Evolutionary conservation across 163 green algal species (phyloP).

Genomic region (Coccomyxa subellipsoidea): DNA sequence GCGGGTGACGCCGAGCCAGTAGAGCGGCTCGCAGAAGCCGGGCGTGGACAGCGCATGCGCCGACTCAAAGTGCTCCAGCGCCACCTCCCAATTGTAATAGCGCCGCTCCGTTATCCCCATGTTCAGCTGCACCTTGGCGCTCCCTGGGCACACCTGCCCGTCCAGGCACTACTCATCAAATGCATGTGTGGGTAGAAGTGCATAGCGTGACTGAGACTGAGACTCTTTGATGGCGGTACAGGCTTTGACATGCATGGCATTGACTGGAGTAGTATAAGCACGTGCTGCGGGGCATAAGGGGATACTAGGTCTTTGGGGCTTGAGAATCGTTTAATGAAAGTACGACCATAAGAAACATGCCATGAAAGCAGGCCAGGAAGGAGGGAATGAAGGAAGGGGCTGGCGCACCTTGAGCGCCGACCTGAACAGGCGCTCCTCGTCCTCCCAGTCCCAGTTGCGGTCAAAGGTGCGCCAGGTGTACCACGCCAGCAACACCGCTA

Average conservation of each 20-base stretch:
- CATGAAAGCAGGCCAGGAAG: no score
- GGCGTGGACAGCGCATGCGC: conserved; percentile 51
- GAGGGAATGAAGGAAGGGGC: neutral
- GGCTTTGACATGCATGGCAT: no score
- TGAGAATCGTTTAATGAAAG: no score
- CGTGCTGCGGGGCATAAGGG: no score
- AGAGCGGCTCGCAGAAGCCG: conserved; percentile 70
- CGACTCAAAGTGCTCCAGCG: conserved; percentile 51
- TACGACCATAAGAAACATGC: no score
- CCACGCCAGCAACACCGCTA: conserved; percentile 28
- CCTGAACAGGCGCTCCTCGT: conserved; percentile 71
- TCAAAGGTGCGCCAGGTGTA: conserved; percentile 47
- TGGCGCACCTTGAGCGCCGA: conserved; percentile 38
- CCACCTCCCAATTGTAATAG: conserved; percentile 23
- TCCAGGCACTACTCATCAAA: no score
- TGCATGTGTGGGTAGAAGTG: no score
- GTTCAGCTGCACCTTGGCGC: conserved; percentile 81
- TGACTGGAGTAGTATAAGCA: no score
- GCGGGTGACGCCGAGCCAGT: conserved; percentile 69
- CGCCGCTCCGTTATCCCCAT: conserved; percentile 64
- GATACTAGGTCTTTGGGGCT: no score
- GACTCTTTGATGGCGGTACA: no score
- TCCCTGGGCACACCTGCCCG: conserved; percentile 58
- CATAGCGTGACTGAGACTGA: no score
- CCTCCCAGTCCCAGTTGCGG: conserved; percentile 70